Conservation (phyloP, 1,284 basidiomycete species). For the Hemileia vastatrix region DNA sequence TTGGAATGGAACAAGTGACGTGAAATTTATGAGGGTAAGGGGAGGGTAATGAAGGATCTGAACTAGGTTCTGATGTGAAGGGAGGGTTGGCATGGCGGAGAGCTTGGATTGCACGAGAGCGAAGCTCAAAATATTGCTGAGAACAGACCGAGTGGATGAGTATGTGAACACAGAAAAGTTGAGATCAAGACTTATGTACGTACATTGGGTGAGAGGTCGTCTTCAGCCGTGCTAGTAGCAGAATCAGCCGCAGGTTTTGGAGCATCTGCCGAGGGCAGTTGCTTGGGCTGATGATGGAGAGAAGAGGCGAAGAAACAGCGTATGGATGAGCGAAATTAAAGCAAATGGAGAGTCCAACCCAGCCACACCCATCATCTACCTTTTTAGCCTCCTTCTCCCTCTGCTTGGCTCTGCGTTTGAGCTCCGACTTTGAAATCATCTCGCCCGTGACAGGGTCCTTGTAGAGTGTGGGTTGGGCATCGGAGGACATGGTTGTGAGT, state of each 20-base stretch:
- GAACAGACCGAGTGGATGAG: constrained; percentile 4
- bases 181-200: neutral
- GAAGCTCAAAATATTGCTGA: constrained; percentile 88
- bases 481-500: too few species aligned
- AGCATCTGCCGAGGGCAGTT: too few species aligned
- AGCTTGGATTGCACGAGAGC: constrained; percentile 75
- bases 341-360: neutral
- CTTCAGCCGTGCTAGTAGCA: constrained; percentile 49
- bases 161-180: neutral
- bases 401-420: constrained; percentile 80
- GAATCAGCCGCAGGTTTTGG: constrained; percentile 47
- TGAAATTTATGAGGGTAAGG: constrained; percentile 99
- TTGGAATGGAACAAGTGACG: constrained; percentile 66
- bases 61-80: constrained; percentile 53
- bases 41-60: constrained; percentile 53
- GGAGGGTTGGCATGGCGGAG: constrained; percentile 51
- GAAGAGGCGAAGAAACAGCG: neutral
- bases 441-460: constrained; percentile 80
- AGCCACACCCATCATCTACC: constrained; percentile 53
- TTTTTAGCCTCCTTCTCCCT: constrained; percentile 74
- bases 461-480: constrained; percentile 28
- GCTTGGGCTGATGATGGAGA: constrained; percentile 6
- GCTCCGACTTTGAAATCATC: constrained; percentile 86
- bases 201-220: constrained; percentile 64
- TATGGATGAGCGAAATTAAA: neutral